Evolutionary conservation across 306 rosid species (phyloP).

Genomic region (Prinsepia uniflora): DNA sequence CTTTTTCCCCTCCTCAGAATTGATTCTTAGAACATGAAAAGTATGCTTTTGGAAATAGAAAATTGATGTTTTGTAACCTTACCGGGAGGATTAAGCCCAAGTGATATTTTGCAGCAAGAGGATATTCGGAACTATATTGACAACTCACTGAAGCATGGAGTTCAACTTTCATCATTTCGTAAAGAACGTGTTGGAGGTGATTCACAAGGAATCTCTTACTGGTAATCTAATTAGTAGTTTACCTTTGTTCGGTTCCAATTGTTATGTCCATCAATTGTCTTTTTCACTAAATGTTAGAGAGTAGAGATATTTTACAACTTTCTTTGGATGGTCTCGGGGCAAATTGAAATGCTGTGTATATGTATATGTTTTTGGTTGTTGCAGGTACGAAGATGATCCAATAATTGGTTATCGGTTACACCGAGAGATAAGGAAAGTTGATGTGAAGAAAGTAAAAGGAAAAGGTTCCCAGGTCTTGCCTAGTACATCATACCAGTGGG

Average conservation of each 20-base stretch:
- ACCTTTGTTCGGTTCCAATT: background rate
- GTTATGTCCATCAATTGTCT: background rate
- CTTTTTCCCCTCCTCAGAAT: background rate
- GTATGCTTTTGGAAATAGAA: constrained; percentile 3
- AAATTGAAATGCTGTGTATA: constrained; percentile 7
- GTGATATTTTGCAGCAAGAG: constrained; percentile 83
- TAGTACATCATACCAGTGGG: constrained; percentile 70
- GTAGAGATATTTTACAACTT: constrained; percentile 17
- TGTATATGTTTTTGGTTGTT: constrained; percentile 31
- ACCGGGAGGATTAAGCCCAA: constrained; percentile 29
- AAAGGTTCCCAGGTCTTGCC: constrained; percentile 78
- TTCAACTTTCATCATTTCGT: constrained; percentile 79
- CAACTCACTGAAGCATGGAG: constrained; percentile 82
- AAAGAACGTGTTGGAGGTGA: constrained; percentile 99
- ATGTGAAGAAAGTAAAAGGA: constrained; percentile 64
- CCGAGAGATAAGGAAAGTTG: constrained; percentile 83
- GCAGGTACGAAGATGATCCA: constrained; percentile 98
- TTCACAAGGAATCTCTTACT: constrained; percentile 83
- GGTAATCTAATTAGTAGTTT: constrained; percentile 46
- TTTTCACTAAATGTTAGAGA: background rate
- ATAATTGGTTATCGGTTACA: constrained; percentile 84
- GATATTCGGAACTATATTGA: constrained; percentile 87
- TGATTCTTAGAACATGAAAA: background rate
- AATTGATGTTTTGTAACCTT: constrained; percentile 18
- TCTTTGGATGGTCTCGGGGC: constrained; percentile 10